Percentiles rank a stretch among this genome's conserved stretches.
Conservation (phyloP, 2,329 filamentous ascomycete genomes). For the Phialophora expanda region DNA sequence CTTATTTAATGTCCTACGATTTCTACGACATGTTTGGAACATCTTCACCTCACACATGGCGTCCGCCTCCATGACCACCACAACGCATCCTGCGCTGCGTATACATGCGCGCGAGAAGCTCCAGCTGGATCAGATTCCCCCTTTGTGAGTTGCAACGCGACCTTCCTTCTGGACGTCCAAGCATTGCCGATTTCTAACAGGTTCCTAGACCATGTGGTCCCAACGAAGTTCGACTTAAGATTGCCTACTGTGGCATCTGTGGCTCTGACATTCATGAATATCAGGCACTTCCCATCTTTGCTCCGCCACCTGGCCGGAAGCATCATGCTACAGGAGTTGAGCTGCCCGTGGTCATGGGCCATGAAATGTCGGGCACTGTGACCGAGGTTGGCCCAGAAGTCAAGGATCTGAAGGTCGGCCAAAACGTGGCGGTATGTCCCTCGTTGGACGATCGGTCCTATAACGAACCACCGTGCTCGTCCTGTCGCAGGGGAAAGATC, state of each 20-base stretch:
- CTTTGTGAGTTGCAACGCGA: conserved; percentile 9
- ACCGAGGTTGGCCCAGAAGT: conserved; percentile 27
- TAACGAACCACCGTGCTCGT: background rate
- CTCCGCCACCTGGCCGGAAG: conserved; percentile 52
- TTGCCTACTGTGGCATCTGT: conserved; percentile 39
- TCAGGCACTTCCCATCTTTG: conserved; percentile 51
- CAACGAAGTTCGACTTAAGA: conserved; percentile 29
- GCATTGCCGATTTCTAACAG: too few species aligned
- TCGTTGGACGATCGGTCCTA: conserved; percentile 35
- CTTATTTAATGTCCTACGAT: too few species aligned
- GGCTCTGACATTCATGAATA: conserved; percentile 52
- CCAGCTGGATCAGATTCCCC: conserved; percentile 8
- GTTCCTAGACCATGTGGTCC: conserved; percentile 15
- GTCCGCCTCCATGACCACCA: conserved; percentile 17
- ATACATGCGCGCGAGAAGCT: conserved; percentile 15
- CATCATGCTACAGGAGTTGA: conserved; percentile 59
- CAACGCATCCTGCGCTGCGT: conserved; percentile 13
- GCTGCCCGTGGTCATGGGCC: conserved; percentile 58
- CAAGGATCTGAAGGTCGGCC: conserved; percentile 5
- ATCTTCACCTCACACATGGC: conserved; percentile 6
- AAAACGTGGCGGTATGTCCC: conserved; percentile 16
- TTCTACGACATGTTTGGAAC: conserved; percentile 5
- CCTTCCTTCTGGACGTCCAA: conserved; percentile 6
- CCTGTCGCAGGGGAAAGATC: conserved; percentile 6
- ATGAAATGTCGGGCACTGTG: conserved; percentile 58